Evolutionary conservation across 2,329 filamentous ascomycete species (phyloP).

Genomic region (Aspergillus piperis): DNA sequence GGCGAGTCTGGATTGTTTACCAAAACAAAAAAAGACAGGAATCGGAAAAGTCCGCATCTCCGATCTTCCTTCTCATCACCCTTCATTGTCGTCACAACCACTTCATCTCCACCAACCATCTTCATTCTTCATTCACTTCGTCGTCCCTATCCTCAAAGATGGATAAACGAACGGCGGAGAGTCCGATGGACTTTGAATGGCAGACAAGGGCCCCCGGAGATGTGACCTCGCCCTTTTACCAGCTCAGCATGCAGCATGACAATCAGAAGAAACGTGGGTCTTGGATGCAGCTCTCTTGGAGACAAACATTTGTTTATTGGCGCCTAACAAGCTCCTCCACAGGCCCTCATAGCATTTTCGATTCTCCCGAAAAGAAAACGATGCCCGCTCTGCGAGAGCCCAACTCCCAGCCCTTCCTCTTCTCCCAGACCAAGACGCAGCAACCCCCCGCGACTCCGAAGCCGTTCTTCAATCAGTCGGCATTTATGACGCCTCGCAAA

Average conservation of each 20-base stretch:
- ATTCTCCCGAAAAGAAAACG: slow-evolving; percentile 52
- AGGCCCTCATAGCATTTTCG: slow-evolving; percentile 46
- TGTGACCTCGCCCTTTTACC: slow-evolving; percentile 49
- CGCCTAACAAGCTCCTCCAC: background rate
- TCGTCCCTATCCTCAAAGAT: slow-evolving; percentile 29
- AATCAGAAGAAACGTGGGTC: slow-evolving; percentile 48
- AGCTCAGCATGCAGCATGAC: slow-evolving; percentile 47
- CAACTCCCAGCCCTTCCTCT: slow-evolving; percentile 53
- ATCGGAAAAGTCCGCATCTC: slow-evolving; percentile 15
- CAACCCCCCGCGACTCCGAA: slow-evolving; percentile 34
- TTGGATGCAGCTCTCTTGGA: background rate
- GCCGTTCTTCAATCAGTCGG: slow-evolving; percentile 41
- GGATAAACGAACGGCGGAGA: slow-evolving; percentile 45
- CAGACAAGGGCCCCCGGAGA: slow-evolving; percentile 48
- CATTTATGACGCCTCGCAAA: slow-evolving; percentile 54
- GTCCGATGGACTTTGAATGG: slow-evolving; percentile 56
- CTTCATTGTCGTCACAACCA: slow-evolving; percentile 2
- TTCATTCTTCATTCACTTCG: slow-evolving; percentile 11
- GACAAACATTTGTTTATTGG: too few species aligned
- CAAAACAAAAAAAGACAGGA: slow-evolving; percentile 19
- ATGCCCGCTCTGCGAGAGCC: slow-evolving; percentile 52
- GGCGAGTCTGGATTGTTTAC: slow-evolving; percentile 20
- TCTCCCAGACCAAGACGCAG: slow-evolving; percentile 42
- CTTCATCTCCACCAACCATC: slow-evolving; percentile 8
- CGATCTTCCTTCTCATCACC: slow-evolving; percentile 2